Conservation (phyloP, 2,329 filamentous ascomycete genomes). For the Botryotinia calthae region DNA sequence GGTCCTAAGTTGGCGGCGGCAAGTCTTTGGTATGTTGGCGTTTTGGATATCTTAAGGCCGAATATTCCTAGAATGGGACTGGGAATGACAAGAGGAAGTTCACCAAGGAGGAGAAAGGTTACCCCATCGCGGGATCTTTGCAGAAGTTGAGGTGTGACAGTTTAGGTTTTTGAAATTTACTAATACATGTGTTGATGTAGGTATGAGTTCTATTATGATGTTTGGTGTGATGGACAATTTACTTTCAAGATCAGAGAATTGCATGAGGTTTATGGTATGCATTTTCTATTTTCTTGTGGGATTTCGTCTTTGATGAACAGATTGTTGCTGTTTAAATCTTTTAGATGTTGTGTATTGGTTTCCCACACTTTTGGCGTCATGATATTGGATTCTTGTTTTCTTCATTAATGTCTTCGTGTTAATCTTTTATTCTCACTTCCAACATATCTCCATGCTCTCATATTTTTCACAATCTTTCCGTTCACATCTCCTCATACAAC, state of each 20-base stretch:
- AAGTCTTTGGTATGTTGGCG: constrained; percentile 9
- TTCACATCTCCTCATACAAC: no score
- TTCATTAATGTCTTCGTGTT: background rate
- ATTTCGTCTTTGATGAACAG: background rate
- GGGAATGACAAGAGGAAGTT: no score
- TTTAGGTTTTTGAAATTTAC: background rate
- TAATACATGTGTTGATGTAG: background rate
- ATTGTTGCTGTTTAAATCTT: background rate
- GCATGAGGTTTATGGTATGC: constrained; percentile 14
- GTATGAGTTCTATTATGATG: constrained; percentile 18
- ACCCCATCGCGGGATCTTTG: background rate
- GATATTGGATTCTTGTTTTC: no score
- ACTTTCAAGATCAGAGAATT: constrained; percentile 13
- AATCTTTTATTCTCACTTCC: background rate
- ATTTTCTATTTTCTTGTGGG: background rate
- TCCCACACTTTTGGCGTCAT: background rate
- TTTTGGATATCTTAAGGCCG: background rate
- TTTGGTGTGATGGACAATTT: constrained; percentile 7
- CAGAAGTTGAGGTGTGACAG: fast-evolving
- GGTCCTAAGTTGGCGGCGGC: constrained; percentile 16
- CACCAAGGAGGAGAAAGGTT: no score
- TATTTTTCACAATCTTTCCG: background rate
- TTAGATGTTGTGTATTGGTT: background rate
- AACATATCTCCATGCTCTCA: background rate
- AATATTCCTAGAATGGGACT: background rate